Conservation (phyloP, 257 asterid species). For the Fraxinus excelsior region DNA sequence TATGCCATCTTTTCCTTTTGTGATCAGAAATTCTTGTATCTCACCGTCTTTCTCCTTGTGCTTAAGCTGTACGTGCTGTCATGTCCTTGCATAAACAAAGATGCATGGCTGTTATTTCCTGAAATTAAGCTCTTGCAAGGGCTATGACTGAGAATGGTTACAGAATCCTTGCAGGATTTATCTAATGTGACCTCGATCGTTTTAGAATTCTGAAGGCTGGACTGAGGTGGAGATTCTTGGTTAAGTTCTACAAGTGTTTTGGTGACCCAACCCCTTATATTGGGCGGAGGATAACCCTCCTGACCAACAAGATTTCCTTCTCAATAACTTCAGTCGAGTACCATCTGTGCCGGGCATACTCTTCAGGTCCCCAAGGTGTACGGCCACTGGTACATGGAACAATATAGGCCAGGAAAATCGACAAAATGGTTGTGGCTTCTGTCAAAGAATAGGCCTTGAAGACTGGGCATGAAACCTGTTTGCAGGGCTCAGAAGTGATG, state of each 20-base stretch:
- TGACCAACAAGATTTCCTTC: slow-evolving; percentile 69
- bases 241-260: slow-evolving; percentile 63
- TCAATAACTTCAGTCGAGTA: slow-evolving; percentile 50
- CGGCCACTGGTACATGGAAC: background rate
- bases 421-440: background rate
- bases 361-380: background rate
- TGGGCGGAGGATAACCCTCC: slow-evolving; percentile 62
- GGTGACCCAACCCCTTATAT: slow-evolving; percentile 70
- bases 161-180: slow-evolving; percentile 49
- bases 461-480: background rate
- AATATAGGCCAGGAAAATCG: background rate
- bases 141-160: slow-evolving; percentile 45
- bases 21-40: no score
- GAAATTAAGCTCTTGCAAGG: slow-evolving; percentile 67
- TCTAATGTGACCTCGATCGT: background rate
- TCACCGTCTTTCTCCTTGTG: no score
- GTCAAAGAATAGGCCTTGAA: background rate
- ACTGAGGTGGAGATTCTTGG: background rate
- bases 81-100: no score
- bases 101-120: slow-evolving; percentile 15
- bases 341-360: background rate
- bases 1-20: no score
- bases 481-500: background rate
- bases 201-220: background rate
- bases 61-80: no score